phyloP scores from a whole-genome alignment of 768 basidiomycete species.

The Paxillus involutus region DNA sequence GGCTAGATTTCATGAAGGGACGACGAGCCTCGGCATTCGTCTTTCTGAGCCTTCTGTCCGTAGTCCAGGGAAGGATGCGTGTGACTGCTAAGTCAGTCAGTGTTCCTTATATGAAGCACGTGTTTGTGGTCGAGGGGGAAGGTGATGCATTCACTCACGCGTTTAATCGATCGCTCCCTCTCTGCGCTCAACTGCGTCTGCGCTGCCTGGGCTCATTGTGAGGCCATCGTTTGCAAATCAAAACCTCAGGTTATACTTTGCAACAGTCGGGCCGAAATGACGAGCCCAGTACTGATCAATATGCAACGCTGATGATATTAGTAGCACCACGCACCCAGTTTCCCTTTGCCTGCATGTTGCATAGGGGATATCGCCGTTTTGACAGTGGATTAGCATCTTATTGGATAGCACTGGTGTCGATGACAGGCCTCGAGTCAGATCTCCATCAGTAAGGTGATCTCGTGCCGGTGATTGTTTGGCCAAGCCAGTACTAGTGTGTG shows the following conservation, averaged over 20 bases:
- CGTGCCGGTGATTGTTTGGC: neutral
- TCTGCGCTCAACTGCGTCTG: neutral
- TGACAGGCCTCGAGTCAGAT: neutral
- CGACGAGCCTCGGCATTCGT: too few species aligned
- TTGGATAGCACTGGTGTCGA: neutral
- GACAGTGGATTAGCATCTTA: neutral
- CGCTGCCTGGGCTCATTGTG: neutral
- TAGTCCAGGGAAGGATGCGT: neutral
- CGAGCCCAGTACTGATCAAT: neutral
- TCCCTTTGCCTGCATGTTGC: too few species aligned
- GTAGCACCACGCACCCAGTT: neutral
- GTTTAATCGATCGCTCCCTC: neutral
- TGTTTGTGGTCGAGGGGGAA: neutral
- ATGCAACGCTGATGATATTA: neutral
- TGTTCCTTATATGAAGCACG: neutral
- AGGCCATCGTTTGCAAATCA: neutral
- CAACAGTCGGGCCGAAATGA: neutral
- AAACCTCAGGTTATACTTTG: neutral
- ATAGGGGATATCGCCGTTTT: neutral
- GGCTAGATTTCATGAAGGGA: neutral
- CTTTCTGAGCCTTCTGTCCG: neutral
- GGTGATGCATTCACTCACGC: neutral
- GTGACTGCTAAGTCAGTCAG: neutral
- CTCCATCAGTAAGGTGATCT: neutral
- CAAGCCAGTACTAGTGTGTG: constrained; percentile 3